phyloP scores from a whole-genome alignment of 1,139 yeast species.

The Arxiozyma bovina region DNA sequence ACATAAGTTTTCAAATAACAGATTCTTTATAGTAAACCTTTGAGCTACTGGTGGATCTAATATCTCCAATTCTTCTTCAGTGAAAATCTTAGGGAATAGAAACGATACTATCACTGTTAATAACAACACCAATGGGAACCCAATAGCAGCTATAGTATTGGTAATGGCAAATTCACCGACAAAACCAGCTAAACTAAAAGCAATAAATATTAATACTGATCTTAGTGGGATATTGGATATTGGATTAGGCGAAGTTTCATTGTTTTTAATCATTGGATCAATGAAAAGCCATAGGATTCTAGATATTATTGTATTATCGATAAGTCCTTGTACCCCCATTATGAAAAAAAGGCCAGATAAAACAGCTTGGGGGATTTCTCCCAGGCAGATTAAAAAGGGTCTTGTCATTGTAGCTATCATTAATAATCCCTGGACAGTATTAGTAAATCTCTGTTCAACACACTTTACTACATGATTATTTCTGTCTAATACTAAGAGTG shows the following conservation, averaged over 20 bases:
- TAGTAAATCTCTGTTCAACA: constrained; percentile 84
- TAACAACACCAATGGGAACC: constrained; percentile 81
- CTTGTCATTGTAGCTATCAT: constrained; percentile 84
- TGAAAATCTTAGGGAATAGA: constrained; percentile 54
- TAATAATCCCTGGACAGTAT: constrained; percentile 73
- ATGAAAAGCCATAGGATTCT: constrained; percentile 56
- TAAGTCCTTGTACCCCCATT: constrained; percentile 80
- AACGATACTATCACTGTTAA: constrained; percentile 54
- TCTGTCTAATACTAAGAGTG: constrained; percentile 55
- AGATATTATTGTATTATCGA: constrained; percentile 55
- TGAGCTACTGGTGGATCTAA: constrained; percentile 48
- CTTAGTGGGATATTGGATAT: constrained; percentile 34
- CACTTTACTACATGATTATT: constrained; percentile 43
- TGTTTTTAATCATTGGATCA: constrained; percentile 33
- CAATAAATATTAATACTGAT: constrained; percentile 50
- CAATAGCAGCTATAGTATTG: constrained; percentile 83
- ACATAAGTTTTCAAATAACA: constrained; percentile 18
- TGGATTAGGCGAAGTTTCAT: constrained; percentile 30
- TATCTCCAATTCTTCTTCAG: constrained; percentile 47
- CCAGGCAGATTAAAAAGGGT: constrained; percentile 72
- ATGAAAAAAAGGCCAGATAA: constrained; percentile 85
- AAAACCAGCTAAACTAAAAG: constrained; percentile 56
- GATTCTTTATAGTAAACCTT: constrained; percentile 32
- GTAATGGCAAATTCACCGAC: constrained; percentile 80
- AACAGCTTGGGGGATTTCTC: constrained; percentile 89